phyloP scores from a whole-genome alignment of 805 yeast species.

The Metschnikowia lunata region DNA sequence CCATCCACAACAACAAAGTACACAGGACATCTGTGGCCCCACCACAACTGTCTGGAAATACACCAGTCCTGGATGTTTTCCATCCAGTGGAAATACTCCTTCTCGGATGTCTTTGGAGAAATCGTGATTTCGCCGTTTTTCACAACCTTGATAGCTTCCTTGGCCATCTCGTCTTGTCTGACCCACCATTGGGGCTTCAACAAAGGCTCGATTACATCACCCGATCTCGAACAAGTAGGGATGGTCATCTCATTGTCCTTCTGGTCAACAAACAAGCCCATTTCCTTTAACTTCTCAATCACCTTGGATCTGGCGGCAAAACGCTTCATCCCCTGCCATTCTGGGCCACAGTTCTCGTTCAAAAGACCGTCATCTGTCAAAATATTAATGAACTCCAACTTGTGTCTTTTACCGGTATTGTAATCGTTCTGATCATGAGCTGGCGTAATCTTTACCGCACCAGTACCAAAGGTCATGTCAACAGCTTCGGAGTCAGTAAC shows the following conservation, averaged over 20 bases:
- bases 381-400: constrained; percentile 82
- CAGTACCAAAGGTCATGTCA: constrained; percentile 99
- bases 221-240: constrained; percentile 93
- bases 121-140: constrained; percentile 75
- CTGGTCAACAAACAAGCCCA: constrained; percentile 76
- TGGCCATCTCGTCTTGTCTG: constrained; percentile 82
- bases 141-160: constrained; percentile 81
- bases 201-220: constrained; percentile 94
- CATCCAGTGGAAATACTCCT: constrained; percentile 93
- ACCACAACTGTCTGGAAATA: constrained; percentile 86
- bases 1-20: constrained; percentile 84
- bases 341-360: constrained; percentile 85
- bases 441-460: constrained; percentile 99
- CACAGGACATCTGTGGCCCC: constrained; percentile 99
- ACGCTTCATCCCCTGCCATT: constrained; percentile 86
- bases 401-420: constrained; percentile 90
- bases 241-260: constrained; percentile 93
- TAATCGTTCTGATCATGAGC: constrained; percentile 98
- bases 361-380: constrained; percentile 87
- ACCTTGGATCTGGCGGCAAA: constrained; percentile 89
- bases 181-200: constrained; percentile 99
- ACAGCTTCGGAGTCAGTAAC: constrained; percentile 89
- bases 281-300: constrained; percentile 70
- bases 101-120: constrained; percentile 83
- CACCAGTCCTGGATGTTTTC: constrained; percentile 98